These are phyloP conservation scores for Mycena pura DNA, from an alignment of 768 basidiomycete species.

Conservation along the genomic window DNA sequence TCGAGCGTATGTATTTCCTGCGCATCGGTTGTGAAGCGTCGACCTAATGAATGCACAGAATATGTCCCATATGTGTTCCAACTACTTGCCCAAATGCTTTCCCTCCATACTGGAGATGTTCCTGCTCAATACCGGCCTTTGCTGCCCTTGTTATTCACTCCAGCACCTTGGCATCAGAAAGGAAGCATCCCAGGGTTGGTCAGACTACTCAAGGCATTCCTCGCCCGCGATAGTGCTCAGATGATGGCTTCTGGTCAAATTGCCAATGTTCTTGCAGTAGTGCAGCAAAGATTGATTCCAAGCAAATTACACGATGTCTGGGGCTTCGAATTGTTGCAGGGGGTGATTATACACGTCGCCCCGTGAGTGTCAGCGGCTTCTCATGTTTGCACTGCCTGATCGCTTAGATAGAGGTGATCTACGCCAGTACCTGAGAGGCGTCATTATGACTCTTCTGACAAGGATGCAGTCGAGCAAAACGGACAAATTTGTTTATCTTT, in stretches of 20 bases:
- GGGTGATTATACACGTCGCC: slow-evolving; percentile 73
- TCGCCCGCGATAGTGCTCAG: slow-evolving; percentile 69
- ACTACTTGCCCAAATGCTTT: slow-evolving; percentile 93
- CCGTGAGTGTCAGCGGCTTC: slow-evolving; percentile 62
- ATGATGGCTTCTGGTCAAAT: slow-evolving; percentile 79
- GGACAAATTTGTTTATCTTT: slow-evolving; percentile 83
- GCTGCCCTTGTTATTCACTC: slow-evolving; percentile 83
- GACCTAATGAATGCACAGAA: slow-evolving; percentile 56
- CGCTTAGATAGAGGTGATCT: slow-evolving; percentile 57
- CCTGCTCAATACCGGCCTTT: slow-evolving; percentile 82
- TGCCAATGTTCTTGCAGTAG: slow-evolving; percentile 80
- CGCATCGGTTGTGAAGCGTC: not conserved
- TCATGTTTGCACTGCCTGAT: no score
- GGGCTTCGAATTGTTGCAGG: slow-evolving; percentile 89
- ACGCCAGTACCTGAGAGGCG: slow-evolving; percentile 74
- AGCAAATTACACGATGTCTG: slow-evolving; percentile 88
- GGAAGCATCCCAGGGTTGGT: slow-evolving; percentile 95
- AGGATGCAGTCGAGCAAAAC: slow-evolving; percentile 90
- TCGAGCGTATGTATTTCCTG: slow-evolving; percentile 69
- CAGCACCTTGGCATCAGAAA: slow-evolving; percentile 89
- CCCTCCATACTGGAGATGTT: slow-evolving; percentile 69
- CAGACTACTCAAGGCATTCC: slow-evolving; percentile 83
- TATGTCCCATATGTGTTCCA: slow-evolving; percentile 99
- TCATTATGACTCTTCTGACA: slow-evolving; percentile 80
- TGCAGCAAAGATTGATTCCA: slow-evolving; percentile 89